These are phyloP conservation scores for Gillenia trifoliata DNA, from an alignment of 306 rosid species.

Conservation along the genomic window DNA sequence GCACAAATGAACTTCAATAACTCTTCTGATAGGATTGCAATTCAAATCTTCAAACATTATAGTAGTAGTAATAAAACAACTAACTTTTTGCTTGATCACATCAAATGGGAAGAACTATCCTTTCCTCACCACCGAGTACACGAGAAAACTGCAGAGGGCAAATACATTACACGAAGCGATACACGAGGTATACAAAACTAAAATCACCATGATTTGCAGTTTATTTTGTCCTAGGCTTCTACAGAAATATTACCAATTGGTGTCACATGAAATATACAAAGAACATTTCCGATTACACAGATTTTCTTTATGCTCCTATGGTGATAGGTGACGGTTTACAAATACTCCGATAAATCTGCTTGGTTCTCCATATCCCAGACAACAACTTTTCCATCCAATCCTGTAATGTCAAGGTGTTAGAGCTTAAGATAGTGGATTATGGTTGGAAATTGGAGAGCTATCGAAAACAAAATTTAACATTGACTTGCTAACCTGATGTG, in stretches of 20 bases:
- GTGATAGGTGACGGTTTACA: slow-evolving; percentile 11
- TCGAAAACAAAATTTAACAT: not conserved
- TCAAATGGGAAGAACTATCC: not conserved
- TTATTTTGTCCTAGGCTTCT: slow-evolving; percentile 13
- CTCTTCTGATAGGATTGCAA: not conserved
- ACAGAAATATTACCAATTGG: slow-evolving; percentile 12
- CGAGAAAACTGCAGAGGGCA: not conserved
- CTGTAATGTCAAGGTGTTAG: slow-evolving; percentile 31
- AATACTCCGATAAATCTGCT: slow-evolving; percentile 52
- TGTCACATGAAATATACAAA: slow-evolving; percentile 18
- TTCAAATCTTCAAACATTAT: not conserved
- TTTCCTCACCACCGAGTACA: not conserved
- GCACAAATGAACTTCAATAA: not conserved
- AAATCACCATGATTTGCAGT: slow-evolving; percentile 5
- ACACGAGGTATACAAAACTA: slow-evolving; percentile 7
- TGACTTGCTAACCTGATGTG: slow-evolving; percentile 73
- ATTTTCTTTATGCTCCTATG: slow-evolving; percentile 2
- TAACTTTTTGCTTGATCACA: not conserved
- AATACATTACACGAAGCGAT: not conserved
- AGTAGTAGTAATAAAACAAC: not conserved
- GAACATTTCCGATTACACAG: slow-evolving; percentile 9
- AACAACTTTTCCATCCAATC: slow-evolving; percentile 84
- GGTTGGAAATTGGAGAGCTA: not conserved
- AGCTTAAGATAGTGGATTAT: slow-evolving; percentile 5
- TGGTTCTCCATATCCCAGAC: slow-evolving; percentile 87